These are phyloP conservation scores for Mycena crocata DNA, from an alignment of 768 basidiomycete species.

Conservation along the genomic window DNA sequence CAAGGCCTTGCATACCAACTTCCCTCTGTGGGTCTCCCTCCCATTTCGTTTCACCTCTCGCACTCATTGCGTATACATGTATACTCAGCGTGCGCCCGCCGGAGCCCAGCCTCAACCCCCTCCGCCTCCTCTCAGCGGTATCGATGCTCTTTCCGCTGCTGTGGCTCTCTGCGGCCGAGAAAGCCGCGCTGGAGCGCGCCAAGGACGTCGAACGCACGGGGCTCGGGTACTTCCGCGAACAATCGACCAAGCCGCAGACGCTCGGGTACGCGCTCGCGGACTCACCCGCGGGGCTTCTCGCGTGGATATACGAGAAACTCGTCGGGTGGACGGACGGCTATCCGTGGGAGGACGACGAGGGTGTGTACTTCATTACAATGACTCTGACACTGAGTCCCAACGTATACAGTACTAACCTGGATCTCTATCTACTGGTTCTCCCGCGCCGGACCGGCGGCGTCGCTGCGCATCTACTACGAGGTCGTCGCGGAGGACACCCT, in stretches of 20 bases:
- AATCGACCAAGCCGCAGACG: slow-evolving; percentile 50
- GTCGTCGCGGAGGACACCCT: slow-evolving; percentile 23
- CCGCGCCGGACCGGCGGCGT: slow-evolving; percentile 66
- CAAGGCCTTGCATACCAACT: slow-evolving; percentile 62
- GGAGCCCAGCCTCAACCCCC: slow-evolving; percentile 12
- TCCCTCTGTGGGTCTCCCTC: slow-evolving; percentile 45
- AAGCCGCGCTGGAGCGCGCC: slow-evolving; percentile 35
- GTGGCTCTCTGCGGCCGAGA: slow-evolving; percentile 34
- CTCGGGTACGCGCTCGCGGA: slow-evolving; percentile 57
- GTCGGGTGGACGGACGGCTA: slow-evolving; percentile 52
- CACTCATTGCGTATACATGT: no score
- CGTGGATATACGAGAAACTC: slow-evolving; percentile 49
- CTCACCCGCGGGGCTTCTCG: slow-evolving; percentile 55
- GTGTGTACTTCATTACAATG: slow-evolving; percentile 5
- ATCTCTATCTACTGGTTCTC: slow-evolving; percentile 71
- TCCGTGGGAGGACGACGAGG: slow-evolving; percentile 60
- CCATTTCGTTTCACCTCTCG: not conserved
- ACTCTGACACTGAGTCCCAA: no score
- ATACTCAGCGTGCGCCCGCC: not conserved
- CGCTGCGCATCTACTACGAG: slow-evolving; percentile 71
- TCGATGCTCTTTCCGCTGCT: slow-evolving; percentile 6
- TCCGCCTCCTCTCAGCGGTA: slow-evolving; percentile 3
- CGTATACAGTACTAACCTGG: slow-evolving; percentile 70
- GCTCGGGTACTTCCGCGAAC: slow-evolving; percentile 42
- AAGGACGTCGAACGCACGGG: slow-evolving; percentile 34